Base-by-base conservation (phyloP, 306 rosid genomes). In the Prinsepia uniflora region DNA sequence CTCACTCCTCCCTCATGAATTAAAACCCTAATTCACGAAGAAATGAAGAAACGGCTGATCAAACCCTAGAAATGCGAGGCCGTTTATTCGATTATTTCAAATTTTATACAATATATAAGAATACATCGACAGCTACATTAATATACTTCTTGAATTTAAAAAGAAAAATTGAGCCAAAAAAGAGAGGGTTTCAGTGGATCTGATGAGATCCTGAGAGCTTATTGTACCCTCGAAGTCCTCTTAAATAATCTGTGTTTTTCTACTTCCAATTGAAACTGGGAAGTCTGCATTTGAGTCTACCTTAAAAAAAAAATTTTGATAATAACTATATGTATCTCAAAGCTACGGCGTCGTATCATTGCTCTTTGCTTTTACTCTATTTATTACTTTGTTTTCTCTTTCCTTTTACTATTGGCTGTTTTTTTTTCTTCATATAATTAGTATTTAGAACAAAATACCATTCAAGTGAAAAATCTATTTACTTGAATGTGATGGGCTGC, bases 131-230 rank as follows among this genome's bases (percentile, higher is more conserved):
- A 67, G 2, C 8, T 46, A 24, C 67, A 72, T 11, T 43, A 41
- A 68, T 9, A 10, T 47, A 62, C 58, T 40, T 56, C 36, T 30
- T 30, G 36, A 30, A 17, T 66, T 72, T 30, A 20, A 47, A 41
- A 8, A 52, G 45, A 60, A 50, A 42, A 41, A 70, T 9, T 10
- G 7, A 15, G 46, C 49, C 54, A 43, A 44, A 30, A 45, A 73
- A 64, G 42, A 58, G 19, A 22, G 70, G 36, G 66, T 22, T 45
- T 40, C 68, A 47, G 83, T 70, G 87, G 89, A 86, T 85, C 92
- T 82, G 96, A 85, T 82, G 89, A 88, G 98, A 93, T 89, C 96
- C 68, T 64, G 80, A 45, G 77, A 81, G 82, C 60, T 71, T 73
- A 18, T 62, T 54, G 67, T 73, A 60, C 55, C 71, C 72, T 62